Evolutionary conservation across 2,329 filamentous ascomycete genomes (phyloP).

Genomic region (Penicillium decumbens): DNA sequence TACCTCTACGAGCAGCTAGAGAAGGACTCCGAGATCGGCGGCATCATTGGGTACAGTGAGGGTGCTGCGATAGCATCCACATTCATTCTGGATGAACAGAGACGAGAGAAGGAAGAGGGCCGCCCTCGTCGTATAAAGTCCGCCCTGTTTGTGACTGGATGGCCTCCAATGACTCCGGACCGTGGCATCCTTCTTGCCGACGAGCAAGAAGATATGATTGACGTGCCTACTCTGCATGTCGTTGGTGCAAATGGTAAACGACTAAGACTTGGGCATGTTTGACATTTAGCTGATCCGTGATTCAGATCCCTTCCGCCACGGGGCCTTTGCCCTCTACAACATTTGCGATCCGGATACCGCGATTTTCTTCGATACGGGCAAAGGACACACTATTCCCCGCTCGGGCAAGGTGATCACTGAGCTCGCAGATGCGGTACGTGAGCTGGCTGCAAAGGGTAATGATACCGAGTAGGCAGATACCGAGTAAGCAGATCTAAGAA

Average conservation of each 20-base stretch:
- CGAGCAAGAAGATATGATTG: constrained; percentile 37
- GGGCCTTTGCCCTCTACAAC: constrained; percentile 58
- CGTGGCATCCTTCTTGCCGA: constrained; percentile 38
- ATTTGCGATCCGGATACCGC: constrained; percentile 58
- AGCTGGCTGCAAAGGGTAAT: constrained; percentile 9
- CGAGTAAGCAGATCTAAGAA: background rate
- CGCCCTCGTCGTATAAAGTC: constrained; percentile 41
- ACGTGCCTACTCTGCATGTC: constrained; percentile 43
- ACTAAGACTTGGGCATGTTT: background rate
- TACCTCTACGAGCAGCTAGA: constrained; percentile 45
- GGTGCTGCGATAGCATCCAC: constrained; percentile 55
- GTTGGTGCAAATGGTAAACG: constrained; percentile 28
- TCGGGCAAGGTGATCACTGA: constrained; percentile 20
- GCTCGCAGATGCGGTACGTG: constrained; percentile 17
- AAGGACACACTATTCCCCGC: constrained; percentile 59
- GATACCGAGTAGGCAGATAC: background rate
- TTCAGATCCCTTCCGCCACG: constrained; percentile 57
- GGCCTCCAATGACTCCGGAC: constrained; percentile 39
- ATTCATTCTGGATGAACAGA: constrained; percentile 50
- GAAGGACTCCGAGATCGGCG: constrained; percentile 42
- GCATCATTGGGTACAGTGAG: constrained; percentile 59
- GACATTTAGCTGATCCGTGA: background rate
- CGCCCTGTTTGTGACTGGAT: constrained; percentile 49
- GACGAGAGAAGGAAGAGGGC: constrained; percentile 36
- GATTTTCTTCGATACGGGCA: constrained; percentile 61